These are phyloP conservation scores for Phytophthora meadii DNA, from an alignment of 352 stramenopile genomes.

Conservation along the genomic window DNA sequence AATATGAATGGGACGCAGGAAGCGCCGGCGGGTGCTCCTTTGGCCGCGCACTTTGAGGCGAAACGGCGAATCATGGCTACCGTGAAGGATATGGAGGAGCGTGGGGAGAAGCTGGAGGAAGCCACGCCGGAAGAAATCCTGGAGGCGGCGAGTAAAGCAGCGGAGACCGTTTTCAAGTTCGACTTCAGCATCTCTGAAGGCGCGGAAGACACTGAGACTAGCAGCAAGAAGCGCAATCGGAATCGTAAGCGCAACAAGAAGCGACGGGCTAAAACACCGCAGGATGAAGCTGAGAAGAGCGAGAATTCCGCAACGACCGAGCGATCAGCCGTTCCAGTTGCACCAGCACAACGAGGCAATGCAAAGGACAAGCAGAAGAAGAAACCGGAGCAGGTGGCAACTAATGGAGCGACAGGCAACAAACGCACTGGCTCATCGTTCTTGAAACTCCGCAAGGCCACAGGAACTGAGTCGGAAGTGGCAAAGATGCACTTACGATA, in stretches of 20 bases:
- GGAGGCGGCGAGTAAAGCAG: slow-evolving; percentile 29
- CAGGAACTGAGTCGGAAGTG: slow-evolving; percentile 69
- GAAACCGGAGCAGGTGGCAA: slow-evolving; percentile 23
- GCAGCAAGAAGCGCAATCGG: slow-evolving; percentile 34
- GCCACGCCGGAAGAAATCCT: slow-evolving; percentile 44
- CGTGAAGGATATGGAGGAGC: slow-evolving; percentile 36
- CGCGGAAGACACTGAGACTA: slow-evolving; percentile 1
- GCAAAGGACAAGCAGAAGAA: slow-evolving; percentile 29
- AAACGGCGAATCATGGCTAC: slow-evolving; percentile 48
- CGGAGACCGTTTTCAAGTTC: slow-evolving; percentile 56
- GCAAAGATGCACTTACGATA: slow-evolving; percentile 80
- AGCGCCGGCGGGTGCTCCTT: slow-evolving; percentile 24
- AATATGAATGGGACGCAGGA: slow-evolving; percentile 37
- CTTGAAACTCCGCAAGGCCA: slow-evolving; percentile 66
- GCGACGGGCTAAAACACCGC: slow-evolving; percentile 20
- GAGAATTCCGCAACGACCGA: slow-evolving; percentile 1
- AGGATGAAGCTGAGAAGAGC: slow-evolving; percentile 16
- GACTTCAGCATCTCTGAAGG: slow-evolving; percentile 43
- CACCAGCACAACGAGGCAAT: slow-evolving; percentile 25
- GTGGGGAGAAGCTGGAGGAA: slow-evolving; percentile 40
- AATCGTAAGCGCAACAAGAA: slow-evolving; percentile 47
- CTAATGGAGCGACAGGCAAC: not conserved
- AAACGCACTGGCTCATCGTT: slow-evolving; percentile 40
- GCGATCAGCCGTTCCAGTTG: slow-evolving; percentile 14
- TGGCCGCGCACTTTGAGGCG: slow-evolving; percentile 61